Conservation (phyloP, 192 early-diverging fungal species). For the Linnemannia schmuckeri region DNA sequence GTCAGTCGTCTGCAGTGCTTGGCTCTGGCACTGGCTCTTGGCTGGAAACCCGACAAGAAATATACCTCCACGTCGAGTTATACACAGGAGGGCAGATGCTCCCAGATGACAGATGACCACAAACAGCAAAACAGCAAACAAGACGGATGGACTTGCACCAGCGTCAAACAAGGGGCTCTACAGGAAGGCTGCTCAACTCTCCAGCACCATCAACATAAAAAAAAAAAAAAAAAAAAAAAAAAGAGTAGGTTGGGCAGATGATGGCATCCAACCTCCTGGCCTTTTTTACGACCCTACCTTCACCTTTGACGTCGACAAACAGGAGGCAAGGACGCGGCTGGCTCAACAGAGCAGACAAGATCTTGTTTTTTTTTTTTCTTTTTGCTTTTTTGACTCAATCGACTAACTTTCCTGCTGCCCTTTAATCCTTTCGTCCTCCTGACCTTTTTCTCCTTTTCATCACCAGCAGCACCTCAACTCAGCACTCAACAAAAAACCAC, state of each 20-base stretch:
- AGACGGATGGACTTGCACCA: neutral
- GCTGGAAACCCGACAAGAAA: slow-evolving; percentile 4
- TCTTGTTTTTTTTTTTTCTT: neutral
- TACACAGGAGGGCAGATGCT: neutral
- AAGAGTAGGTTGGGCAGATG: neutral
- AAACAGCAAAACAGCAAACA: neutral
- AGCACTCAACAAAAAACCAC: neutral
- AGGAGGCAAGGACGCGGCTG: slow-evolving; percentile 3
- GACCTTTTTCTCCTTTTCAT: neutral
- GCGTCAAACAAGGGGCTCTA: neutral
- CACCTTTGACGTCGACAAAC: slow-evolving; percentile 3
- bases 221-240: neutral
- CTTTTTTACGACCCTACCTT: neutral
- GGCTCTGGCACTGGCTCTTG: neutral
- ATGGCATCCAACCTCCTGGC: neutral
- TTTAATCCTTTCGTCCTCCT: slow-evolving; percentile 10
- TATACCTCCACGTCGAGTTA: neutral
- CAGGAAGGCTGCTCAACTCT: neutral
- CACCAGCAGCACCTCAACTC: neutral
- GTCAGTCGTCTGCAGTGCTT: too few relatives aligned
- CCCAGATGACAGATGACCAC: neutral
- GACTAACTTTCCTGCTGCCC: neutral
- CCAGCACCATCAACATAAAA: neutral
- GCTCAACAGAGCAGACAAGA: neutral
- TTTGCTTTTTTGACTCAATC: neutral